Conservation (phyloP, 352 stramenopile genomes). For the Detonula confervacea region DNA sequence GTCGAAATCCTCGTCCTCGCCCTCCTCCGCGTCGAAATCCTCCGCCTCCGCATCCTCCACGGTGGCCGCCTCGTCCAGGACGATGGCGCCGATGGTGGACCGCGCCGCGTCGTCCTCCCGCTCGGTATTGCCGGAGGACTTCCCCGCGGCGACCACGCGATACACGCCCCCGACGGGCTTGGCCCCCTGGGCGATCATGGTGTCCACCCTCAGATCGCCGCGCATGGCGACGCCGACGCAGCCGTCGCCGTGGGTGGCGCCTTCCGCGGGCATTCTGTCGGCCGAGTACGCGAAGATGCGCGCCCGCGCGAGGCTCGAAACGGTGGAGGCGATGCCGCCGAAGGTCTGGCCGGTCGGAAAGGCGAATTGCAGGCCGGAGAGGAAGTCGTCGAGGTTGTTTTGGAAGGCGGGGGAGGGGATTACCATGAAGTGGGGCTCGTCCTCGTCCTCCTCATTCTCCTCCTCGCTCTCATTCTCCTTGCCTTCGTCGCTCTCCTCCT, state of each 20-base stretch:
- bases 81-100: slow-evolving; percentile 72
- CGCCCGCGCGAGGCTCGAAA: slow-evolving; percentile 67
- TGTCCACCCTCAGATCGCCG: slow-evolving; percentile 74
- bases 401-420: slow-evolving; percentile 75
- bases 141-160: slow-evolving; percentile 65
- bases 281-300: slow-evolving; percentile 69
- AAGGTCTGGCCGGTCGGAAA: slow-evolving; percentile 57
- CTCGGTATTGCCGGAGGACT: neutral
- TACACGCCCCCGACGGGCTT: slow-evolving; percentile 83
- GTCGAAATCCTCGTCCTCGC: slow-evolving; percentile 55
- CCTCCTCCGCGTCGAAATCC: slow-evolving; percentile 40
- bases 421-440: slow-evolving; percentile 64
- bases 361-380: slow-evolving; percentile 56
- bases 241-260: slow-evolving; percentile 48
- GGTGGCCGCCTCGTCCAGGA: slow-evolving; percentile 72
- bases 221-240: slow-evolving; percentile 75
- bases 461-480: too few species aligned
- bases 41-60: slow-evolving; percentile 43
- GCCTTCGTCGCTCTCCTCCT: too few species aligned
- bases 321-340: slow-evolving; percentile 75
- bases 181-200: slow-evolving; percentile 78
- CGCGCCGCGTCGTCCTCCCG: slow-evolving; percentile 35
- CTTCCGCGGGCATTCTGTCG: neutral
- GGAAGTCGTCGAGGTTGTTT: slow-evolving; percentile 76
- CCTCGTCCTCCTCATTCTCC: too few species aligned